phyloP scores from a whole-genome alignment of 2,329 filamentous ascomycete species.

The Periglandula ipomoeae region DNA sequence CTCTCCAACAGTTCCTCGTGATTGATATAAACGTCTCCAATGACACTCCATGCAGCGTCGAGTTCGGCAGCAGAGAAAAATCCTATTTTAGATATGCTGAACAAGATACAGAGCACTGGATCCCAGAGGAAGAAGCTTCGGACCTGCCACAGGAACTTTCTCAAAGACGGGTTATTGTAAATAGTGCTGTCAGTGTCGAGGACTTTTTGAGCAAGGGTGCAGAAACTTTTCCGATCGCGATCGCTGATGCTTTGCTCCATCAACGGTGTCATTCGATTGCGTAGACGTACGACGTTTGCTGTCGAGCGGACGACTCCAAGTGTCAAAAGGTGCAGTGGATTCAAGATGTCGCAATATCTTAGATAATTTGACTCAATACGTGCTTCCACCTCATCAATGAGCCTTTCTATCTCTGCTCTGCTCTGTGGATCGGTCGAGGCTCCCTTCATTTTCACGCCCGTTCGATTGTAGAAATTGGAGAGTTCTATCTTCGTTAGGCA shows the following conservation, averaged over 20 bases:
- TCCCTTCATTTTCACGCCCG: conserved; percentile 1
- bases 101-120: conserved; percentile 22
- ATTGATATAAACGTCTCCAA: conserved; percentile 19
- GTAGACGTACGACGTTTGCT: conserved; percentile 17
- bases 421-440: conserved; percentile 8
- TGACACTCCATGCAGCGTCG: conserved; percentile 15
- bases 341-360: conserved; percentile 32
- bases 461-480: conserved; percentile 8
- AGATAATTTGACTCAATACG: conserved; percentile 31
- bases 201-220: conserved; percentile 27
- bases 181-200: conserved; percentile 24
- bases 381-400: conserved; percentile 31
- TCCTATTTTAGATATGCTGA: conserved; percentile 15
- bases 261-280: conserved; percentile 12
- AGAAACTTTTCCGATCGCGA: conserved; percentile 15
- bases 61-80: conserved; percentile 12
- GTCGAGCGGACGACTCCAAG: conserved; percentile 18
- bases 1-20: conserved; percentile 20
- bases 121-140: conserved; percentile 26
- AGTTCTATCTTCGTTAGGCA: conserved; percentile 16
- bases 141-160: conserved; percentile 22
- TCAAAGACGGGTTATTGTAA: conserved; percentile 15
- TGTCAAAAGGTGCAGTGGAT: conserved; percentile 27
- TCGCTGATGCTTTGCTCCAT: conserved; percentile 17
- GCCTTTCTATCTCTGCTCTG: conserved; percentile 19